Evolutionary conservation across 1,284 basidiomycete species (phyloP), one percentile per base, ranked within the genome.

Genomic region (Puccinia brachypodii): DNA sequence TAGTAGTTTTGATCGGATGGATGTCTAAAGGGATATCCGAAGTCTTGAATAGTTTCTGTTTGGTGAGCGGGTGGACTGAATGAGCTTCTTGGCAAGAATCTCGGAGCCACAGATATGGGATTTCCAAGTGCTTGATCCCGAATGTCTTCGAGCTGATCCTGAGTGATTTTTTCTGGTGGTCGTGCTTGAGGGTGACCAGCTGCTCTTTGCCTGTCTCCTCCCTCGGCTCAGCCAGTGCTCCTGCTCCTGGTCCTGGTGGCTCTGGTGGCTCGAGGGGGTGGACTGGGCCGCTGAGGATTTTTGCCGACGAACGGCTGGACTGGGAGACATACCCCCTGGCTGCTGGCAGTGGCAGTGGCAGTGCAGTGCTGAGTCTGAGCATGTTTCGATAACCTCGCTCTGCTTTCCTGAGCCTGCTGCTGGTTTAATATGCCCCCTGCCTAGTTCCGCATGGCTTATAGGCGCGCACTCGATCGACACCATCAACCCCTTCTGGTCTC

Each of bases 21-120:
- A 75, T 89, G 85, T 89, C 82, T 0, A 90, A 88, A 4, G 87
- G 85, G 13, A 88, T 83, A 82, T 87, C 87, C 40, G 85, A 93
- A 0, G 92, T 91, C 72, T 90, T 88, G 85, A 92, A 91, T 0
- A 94, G 88, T 83, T 93, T 93, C 87, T 95, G 94, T 13, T 87
- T 88, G 0, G 92, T 93, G n/a, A 90, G 89, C 0, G 91, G 90
- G 85, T 95, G 92, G 6, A 94, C 88, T 82, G 91, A 93, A 9
- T 87, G 85, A 0, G 87, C 84, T 83, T 90, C 90, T 50, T 88
- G 88, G 83, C 91, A 92, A 0, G 89, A 87, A 84, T 92, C 91
- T 28, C 90, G 88, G 4, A 92, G 88, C 85, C 85, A 87, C 50
- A 87, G 83, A 80, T 83, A 85, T 62, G 81, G 85, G 80, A 83